Evolutionary conservation across 2,329 filamentous ascomycete genomes (phyloP).

Genomic region (Cordyceps farinosa): DNA sequence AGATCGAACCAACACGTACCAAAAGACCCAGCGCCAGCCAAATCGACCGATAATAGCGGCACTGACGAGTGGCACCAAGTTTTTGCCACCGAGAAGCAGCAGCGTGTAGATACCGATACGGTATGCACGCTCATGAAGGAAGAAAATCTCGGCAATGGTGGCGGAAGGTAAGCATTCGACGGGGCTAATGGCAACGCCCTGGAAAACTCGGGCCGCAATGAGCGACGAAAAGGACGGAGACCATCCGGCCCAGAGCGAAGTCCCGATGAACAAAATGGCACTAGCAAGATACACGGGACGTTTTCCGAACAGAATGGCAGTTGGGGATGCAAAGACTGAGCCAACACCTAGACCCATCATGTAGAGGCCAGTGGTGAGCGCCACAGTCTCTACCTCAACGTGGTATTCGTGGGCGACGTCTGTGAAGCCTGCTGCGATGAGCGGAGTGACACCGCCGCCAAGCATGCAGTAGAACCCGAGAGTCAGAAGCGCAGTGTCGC

Average conservation of each 20-base stretch:
- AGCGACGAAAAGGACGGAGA: constrained; percentile 79
- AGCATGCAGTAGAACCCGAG: constrained; percentile 91
- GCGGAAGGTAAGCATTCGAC: constrained; percentile 91
- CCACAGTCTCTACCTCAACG: constrained; percentile 68
- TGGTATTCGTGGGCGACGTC: constrained; percentile 65
- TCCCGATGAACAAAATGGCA: constrained; percentile 70
- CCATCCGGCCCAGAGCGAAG: constrained; percentile 80
- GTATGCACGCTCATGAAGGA: constrained; percentile 89
- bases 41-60: constrained; percentile 75
- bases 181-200: constrained; percentile 82
- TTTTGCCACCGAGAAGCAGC: constrained; percentile 85
- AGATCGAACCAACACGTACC: constrained; percentile 44
- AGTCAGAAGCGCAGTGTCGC: constrained; percentile 75
- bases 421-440: constrained; percentile 85
- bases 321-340: constrained; percentile 79
- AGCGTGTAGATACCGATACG: constrained; percentile 91
- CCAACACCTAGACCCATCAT: constrained; percentile 92
- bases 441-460: constrained; percentile 86
- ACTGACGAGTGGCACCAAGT: constrained; percentile 80
- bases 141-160: constrained; percentile 94
- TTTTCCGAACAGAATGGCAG: constrained; percentile 87
- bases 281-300: constrained; percentile 82
- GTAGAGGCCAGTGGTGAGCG: constrained; percentile 85
- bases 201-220: constrained; percentile 76
- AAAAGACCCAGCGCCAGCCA: constrained; percentile 89